phyloP scores from a whole-genome alignment of 257 asterid species.

The Scutellaria baicalensis region DNA sequence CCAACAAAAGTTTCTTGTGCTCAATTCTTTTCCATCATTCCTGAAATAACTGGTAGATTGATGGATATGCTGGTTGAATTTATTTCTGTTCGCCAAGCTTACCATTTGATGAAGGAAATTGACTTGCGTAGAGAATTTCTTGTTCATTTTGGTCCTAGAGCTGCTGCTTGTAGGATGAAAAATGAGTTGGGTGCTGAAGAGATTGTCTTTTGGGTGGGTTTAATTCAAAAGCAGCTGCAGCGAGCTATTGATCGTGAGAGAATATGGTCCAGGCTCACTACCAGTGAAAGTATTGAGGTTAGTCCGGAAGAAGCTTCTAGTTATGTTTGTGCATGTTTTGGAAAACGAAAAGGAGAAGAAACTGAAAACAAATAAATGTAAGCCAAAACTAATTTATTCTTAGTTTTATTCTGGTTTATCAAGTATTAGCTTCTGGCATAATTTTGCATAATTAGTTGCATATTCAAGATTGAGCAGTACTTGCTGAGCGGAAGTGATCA shows the following conservation, averaged over 20 bases:
- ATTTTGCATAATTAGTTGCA: not conserved
- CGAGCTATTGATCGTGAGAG: conserved; percentile 91
- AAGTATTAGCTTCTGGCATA: conserved; percentile 5
- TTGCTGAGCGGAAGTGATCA: not conserved
- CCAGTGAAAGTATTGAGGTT: conserved; percentile 96
- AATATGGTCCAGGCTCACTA: conserved; percentile 97
- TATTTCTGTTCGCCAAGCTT: conserved; percentile 66
- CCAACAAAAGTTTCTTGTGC: conserved; percentile 82
- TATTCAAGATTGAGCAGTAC: not conserved
- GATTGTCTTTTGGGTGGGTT: conserved; percentile 81
- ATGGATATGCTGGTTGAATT: conserved; percentile 89
- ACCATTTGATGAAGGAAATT: conserved; percentile 60
- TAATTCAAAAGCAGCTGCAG: conserved; percentile 77
- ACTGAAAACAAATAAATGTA: not conserved
- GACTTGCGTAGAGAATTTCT: conserved; percentile 87
- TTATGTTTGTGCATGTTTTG: not conserved
- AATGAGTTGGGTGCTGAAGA: conserved; percentile 70
- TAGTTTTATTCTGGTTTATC: not conserved
- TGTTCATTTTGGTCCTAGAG: conserved; percentile 92
- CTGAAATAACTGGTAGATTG: conserved; percentile 78
- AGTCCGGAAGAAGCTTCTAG: conserved; percentile 10
- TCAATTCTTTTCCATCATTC: conserved; percentile 64
- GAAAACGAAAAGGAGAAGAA: not conserved
- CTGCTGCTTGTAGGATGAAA: conserved; percentile 55
- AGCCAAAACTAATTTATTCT: not conserved